Percentiles rank a stretch among this genome's conserved stretches.
Evolutionary conservation across 208 protist species (phyloP).

Genomic region (Leptomonas seymouri): DNA sequence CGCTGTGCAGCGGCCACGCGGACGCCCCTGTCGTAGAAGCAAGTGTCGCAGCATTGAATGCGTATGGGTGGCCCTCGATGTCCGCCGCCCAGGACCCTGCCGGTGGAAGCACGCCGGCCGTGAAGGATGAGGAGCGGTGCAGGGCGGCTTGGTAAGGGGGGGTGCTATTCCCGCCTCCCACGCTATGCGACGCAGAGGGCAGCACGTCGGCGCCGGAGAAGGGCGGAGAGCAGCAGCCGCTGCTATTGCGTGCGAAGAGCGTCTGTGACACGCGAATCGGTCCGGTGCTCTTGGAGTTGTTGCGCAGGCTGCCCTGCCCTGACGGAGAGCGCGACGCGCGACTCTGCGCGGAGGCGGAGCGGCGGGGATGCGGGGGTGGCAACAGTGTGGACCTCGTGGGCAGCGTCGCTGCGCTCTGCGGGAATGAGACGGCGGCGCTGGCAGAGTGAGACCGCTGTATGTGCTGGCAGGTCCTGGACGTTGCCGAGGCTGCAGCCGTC

Average conservation of each 20-base stretch:
- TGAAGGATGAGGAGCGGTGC: constrained; percentile 35
- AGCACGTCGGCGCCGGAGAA: neutral
- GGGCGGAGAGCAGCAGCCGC: constrained; percentile 5
- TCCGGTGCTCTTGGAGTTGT: neutral
- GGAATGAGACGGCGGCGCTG: neutral
- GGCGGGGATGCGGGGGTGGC: constrained; percentile 25
- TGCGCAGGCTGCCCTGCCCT: neutral
- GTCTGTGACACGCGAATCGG: neutral
- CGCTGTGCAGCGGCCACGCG: too few relatives aligned
- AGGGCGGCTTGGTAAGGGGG: neutral
- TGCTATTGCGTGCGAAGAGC: constrained; percentile 4
- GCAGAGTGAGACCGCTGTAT: constrained; percentile 1
- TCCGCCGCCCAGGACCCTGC: neutral
- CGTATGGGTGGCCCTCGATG: constrained; percentile 9
- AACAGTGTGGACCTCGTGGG: constrained; percentile 7
- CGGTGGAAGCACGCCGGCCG: constrained; percentile 12
- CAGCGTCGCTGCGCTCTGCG: neutral
- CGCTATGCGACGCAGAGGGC: neutral
- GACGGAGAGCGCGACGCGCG: constrained; percentile 1
- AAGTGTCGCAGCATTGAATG: neutral
- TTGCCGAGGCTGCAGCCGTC: too few relatives aligned
- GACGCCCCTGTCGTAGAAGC: neutral
- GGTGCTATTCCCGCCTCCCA: neutral
- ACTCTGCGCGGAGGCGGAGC: constrained; percentile 26
- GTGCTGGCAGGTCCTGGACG: too few relatives aligned